Percentiles rank a stretch among this genome's conserved stretches.
Conservation (phyloP, 768 basidiomycete genomes). For the Termitomyces sp. region DNA sequence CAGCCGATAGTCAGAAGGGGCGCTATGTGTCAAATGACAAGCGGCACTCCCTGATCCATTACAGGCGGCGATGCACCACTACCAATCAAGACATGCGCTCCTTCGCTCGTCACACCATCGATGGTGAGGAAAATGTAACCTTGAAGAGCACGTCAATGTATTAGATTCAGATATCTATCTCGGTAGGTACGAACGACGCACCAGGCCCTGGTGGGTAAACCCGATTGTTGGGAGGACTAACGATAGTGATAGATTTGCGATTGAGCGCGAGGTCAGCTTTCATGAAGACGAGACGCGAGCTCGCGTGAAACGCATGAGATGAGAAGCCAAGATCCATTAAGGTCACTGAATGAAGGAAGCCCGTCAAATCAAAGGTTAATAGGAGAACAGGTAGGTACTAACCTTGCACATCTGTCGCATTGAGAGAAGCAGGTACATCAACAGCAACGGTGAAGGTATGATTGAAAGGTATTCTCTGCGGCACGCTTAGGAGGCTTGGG, state of each 20-base stretch:
- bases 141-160: neutral
- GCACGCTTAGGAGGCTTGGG: slow-evolving; percentile 28
- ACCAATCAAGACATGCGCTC: slow-evolving; percentile 32
- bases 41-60: slow-evolving; percentile 22
- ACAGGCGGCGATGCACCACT: slow-evolving; percentile 33
- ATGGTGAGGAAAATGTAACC: slow-evolving; percentile 24
- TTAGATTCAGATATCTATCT: no score
- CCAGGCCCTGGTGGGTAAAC: slow-evolving; percentile 38
- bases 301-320: slow-evolving; percentile 36
- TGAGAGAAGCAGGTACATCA: slow-evolving; percentile 23
- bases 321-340: slow-evolving; percentile 38
- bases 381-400: neutral
- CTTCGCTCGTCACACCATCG: slow-evolving; percentile 30
- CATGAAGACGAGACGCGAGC: slow-evolving; percentile 32
- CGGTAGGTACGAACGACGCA: slow-evolving; percentile 13
- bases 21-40: slow-evolving; percentile 5
- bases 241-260: slow-evolving; percentile 27
- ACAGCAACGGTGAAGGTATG: slow-evolving; percentile 28
- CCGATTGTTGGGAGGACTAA: slow-evolving; percentile 29
- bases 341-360: slow-evolving; percentile 19
- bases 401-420: slow-evolving; percentile 24
- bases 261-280: slow-evolving; percentile 25
- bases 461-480: slow-evolving; percentile 32
- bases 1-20: neutral
- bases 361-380: neutral